Conservation (phyloP, 352 stramenopile genomes). For the Globisporangium spiculum region DNA sequence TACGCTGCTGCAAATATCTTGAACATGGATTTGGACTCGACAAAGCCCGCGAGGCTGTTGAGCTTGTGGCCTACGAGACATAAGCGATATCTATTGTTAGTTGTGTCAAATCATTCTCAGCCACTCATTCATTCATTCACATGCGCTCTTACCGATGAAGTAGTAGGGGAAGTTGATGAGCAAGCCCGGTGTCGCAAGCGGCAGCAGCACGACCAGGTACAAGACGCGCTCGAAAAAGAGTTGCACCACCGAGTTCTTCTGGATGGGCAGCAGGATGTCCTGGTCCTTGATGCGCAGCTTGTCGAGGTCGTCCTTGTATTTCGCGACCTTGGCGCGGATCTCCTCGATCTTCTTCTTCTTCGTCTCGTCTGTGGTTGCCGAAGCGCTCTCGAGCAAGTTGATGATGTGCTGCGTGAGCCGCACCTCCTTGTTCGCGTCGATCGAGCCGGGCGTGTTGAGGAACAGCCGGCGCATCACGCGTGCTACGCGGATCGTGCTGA, state of each 20-base stretch:
- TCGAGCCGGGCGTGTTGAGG: constrained; percentile 54
- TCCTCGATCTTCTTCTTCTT: constrained; percentile 34
- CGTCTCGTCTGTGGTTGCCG: constrained; percentile 28
- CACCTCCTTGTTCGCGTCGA: constrained; percentile 70
- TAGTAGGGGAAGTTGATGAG: constrained; percentile 79
- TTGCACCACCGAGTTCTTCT: constrained; percentile 52
- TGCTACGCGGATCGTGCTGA: constrained; percentile 55
- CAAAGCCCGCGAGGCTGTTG: constrained; percentile 61
- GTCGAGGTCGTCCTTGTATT: constrained; percentile 60
- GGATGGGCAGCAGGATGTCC: constrained; percentile 48
- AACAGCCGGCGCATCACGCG: constrained; percentile 68
- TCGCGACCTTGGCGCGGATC: constrained; percentile 49
- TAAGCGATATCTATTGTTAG: not conserved
- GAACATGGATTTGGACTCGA: constrained; percentile 80
- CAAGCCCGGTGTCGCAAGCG: constrained; percentile 60
- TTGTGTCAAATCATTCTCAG: not conserved
- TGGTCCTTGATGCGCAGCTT: constrained; percentile 65
- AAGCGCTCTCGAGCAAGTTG: constrained; percentile 54
- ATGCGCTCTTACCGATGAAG: constrained; percentile 53
- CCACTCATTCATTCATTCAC: not conserved
- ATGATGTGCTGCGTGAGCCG: constrained; percentile 78
- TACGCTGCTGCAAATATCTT: constrained; percentile 73
- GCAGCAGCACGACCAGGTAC: constrained; percentile 66
- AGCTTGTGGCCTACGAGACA: constrained; percentile 51
- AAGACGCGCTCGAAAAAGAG: constrained; percentile 65